Conservation (phyloP, 305 asterid species). For the Rubia balearica region DNA sequence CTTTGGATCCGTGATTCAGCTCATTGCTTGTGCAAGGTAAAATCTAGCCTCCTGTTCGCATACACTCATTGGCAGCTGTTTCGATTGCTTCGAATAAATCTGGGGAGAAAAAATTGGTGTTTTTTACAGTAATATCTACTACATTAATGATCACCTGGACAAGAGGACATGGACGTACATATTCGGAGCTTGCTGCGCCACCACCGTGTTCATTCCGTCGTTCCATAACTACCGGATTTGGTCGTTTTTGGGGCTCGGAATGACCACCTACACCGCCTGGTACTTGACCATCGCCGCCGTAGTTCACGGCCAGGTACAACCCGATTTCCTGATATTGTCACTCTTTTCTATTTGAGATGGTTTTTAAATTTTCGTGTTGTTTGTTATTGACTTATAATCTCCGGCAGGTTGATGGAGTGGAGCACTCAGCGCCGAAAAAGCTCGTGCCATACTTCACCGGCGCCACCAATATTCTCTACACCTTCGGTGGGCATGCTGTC, state of each 20-base stretch:
- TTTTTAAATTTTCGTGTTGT: too few relatives aligned
- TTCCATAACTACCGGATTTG: constrained; percentile 90
- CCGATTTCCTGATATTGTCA: too few relatives aligned
- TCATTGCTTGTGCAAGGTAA: constrained; percentile 56
- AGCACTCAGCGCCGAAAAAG: constrained; percentile 66
- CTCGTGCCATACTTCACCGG: constrained; percentile 81
- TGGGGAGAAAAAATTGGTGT: not conserved
- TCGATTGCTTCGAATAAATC: not conserved
- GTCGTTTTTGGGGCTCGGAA: constrained; percentile 87
- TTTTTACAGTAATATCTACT: constrained; percentile 65
- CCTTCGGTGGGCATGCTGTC: constrained; percentile 97
- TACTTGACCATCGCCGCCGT: constrained; percentile 66
- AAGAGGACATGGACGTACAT: constrained; percentile 98
- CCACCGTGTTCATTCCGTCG: constrained; percentile 87
- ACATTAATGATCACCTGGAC: constrained; percentile 82
- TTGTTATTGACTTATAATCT: not conserved
- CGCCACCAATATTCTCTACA: constrained; percentile 84
- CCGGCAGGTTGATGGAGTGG: constrained; percentile 53
- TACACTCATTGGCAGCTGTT: not conserved
- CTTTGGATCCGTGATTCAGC: constrained; percentile 50
- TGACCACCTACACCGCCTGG: constrained; percentile 98
- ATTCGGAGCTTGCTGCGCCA: constrained; percentile 97
- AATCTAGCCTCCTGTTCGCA: not conserved
- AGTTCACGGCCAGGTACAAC: constrained; percentile 71
- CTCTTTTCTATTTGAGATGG: too few relatives aligned